Evolutionary conservation across 2,329 filamentous ascomycete species (phyloP), one percentile per base, ranked within the genome.

Genomic region (Cladophialophora yegresii): DNA sequence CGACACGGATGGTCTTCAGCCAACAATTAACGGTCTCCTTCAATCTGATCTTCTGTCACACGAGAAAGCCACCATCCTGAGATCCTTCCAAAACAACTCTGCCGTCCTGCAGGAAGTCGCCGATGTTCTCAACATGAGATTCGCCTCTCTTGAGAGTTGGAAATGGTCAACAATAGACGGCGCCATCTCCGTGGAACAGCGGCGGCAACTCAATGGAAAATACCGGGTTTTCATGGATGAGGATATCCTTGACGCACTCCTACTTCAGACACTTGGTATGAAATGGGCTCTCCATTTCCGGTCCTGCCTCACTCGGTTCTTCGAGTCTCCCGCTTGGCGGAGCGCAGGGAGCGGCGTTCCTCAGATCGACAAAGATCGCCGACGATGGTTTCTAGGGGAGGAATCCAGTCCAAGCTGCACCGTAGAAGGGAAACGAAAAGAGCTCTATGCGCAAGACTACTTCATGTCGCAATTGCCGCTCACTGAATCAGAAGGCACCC

Each of bases 161-260:
- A 71, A 75, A 12, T 87, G 84, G 83, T 77, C 76, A 16, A 71
- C 74, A 1, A 73, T 75, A 4, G 30, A 72, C 12, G 69, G 64
- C 20, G 56, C 62, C 13, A 76, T 84, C 7, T 75, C 78, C 1
- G 70, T 85, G 1, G 77, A 83, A 53, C 80, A 82, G 77, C 78
- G 83, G 40, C 79, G 82, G 7, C 81, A 84, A 58, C 71, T 86
- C 40, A 85, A 84, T 67, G 83, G 83, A 2, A 83, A 84, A 64
- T 87, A 87, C 70, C 78, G 84, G 1, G 81, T 86, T 28, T 85
- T 81, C 70, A 84, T 85, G 77, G 83, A 86, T 56, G 83, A 84
- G 68, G 85, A 87, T 65, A 75, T 85, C 22, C 78, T 85, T 7
- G 82, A 85, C 68, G 80, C 82, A 1, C 78, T 86, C 7, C 77